Base-by-base conservation (phyloP, 2,329 filamentous ascomycete genomes). In the Penicillium hesseltinei region DNA sequence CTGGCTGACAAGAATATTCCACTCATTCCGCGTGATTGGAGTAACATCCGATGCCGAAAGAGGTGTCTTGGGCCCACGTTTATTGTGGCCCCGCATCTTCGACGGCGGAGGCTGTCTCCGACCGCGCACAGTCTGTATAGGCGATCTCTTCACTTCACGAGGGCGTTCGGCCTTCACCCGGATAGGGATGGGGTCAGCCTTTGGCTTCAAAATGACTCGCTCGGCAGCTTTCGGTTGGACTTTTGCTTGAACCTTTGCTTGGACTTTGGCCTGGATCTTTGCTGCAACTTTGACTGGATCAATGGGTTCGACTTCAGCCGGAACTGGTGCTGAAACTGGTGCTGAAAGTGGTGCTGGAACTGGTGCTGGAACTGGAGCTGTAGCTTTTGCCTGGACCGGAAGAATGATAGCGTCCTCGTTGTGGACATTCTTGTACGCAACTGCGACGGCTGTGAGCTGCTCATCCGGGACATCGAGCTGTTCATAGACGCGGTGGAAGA, bases 401-500 rank as follows among this genome's bases (percentile, higher is more conserved):
- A 77, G 45, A 40, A 77, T 70, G 17, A 78, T 78, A 10, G 74
- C 76, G 19, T 77, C 71, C 21, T 73, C 66, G 17, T 66, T 68
- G 54, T 74, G 74, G 5, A 67, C 64, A 36, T 62, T 59, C 44
- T 71, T 68, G 59, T 78, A 77, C 4, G 70, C 65, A 19, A 60
- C 55, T 10, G 73, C 73, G 8, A 78, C 67, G n/a, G 68, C 65
- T 10, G 71, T 63, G 13, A 78, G 66, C 7, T 75, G 65, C 2
- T 72, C 67, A 36, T 77, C 73, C 5, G 64, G 60, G 3, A 78
- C 69, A 49, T 75, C 65, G 1, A 78, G 59, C 39, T 78, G 75
- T 40, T 77, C 73, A 56, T 79, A 78, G 21, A 77, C 71, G 29
- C 75, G 71, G 49, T 75, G 71, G 60, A 79, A 76, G 56, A 78